Evolutionary conservation across 495 filamentous ascomycete species (phyloP), one percentile per base, ranked within the genome.

Genomic region (Penicillium argentinense): DNA sequence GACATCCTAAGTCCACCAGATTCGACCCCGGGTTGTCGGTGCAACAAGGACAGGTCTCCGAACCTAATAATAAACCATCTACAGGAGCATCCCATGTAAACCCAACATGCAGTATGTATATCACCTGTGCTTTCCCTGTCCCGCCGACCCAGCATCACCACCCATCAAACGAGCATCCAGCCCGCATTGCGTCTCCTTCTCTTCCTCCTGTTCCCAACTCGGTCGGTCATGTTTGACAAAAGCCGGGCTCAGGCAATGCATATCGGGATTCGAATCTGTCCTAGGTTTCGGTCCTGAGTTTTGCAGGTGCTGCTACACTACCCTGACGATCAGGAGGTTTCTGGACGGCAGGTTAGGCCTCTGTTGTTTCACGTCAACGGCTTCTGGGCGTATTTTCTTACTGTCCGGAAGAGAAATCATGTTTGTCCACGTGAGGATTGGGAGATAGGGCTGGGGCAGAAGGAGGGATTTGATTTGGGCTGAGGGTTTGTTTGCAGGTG

Each of bases 311-410:
- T n/a, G n/a, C n/a, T n/a, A n/a, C n/a, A n/a, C n/a, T n/a, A n/a
- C n/a, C n/a, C n/a, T n/a, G n/a, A n/a, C n/a, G n/a, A n/a, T n/a
- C n/a, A n/a, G n/a, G n/a, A n/a, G n/a, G n/a, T n/a, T n/a, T n/a
- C n/a, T n/a, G n/a, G n/a, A n/a, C n/a, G 32, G 12, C 29, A 49
- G 14, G 39, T 23, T 37, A 9, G 14, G 21, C 36, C 36, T 47
- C 46, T 49, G 38, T 28, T 24, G 54, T 52, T 55, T 23, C 58
- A 55, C 54, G 1, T 53, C 42, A 61, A 58, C 58, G 54, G 51
- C 25, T 49, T 50, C 29, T 33, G 40, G 48, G 53, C 42, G 29
- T 32, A 34, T 37, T 51, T 28, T 36, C 28, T 43, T 24, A 25
- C 32, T 16, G 11, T 27, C 11, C 25, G 9, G 41, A 30, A 23